Base-by-base conservation (phyloP, 768 basidiomycete genomes). In the Sarcodon aspratus region DNA sequence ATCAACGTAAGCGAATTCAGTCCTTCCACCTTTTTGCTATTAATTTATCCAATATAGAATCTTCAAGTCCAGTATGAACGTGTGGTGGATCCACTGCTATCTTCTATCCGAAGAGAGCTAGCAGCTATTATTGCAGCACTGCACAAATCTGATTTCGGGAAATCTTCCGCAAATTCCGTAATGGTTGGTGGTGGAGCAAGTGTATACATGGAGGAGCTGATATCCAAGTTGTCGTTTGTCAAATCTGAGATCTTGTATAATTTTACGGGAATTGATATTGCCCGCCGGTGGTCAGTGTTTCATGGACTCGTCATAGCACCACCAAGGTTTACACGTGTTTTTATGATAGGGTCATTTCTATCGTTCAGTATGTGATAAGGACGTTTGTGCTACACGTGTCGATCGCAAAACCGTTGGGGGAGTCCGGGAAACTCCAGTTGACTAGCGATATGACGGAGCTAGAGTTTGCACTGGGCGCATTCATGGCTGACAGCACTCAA, bases 381-480 rank as follows among this genome's bases (percentile, higher is more conserved):
- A 85, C 80, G 3, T 99, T 97, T 64, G 80, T 99, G 9, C 65
- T 97, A 35, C 94, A 99, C 58, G 83, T 87, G n/a, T 95, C 91
- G 21, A 91, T 98, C 49, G 88, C 84, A 8, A 80, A 82, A 56
- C 94, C 94, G 0, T 72, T 98, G 5, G 85, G 92, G 6, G 96
- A 99, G 68, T 76, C 78, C 50, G 93, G 94, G 11, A 97, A 96
- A 62, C 76, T 99, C 21, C 93, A 95, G 66, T 72, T 98, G 54
- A 90, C 92, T 50, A 87, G 82, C 44, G 95, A 99, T 63, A 95
- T 97, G 92, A 87, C 94, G 0, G 88, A 92, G 62, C 74, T 98
- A 52, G 96, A 99, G 67, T 96, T 98, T 62, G 82, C 88, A 0
- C 63, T 99, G 48, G 85, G 81, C 57, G 78, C 86, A 3, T 88